Evolutionary conservation across 345 rosid genomes (phyloP).

Genomic region (Lenwebbia sp.): DNA sequence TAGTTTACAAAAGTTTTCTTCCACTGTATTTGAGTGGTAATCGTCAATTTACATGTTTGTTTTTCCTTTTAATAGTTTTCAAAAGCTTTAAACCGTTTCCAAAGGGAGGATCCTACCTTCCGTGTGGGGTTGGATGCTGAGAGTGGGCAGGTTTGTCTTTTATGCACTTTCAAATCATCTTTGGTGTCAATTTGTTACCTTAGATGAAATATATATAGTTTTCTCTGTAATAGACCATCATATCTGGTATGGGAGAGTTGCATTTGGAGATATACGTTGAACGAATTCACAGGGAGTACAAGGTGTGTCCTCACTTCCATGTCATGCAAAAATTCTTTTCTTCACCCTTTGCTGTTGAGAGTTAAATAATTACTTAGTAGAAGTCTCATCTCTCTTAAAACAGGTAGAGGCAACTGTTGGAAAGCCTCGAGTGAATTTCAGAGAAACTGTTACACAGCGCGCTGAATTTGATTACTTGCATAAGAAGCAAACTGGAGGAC

Average conservation of each 20-base stretch:
- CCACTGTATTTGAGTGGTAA: neutral
- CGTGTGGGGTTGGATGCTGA: conserved; percentile 98
- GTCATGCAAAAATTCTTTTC: neutral
- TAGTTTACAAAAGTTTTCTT: neutral
- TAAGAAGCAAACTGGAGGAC: conserved; percentile 98
- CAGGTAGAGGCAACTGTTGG: conserved; percentile 98
- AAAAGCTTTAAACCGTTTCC: conserved; percentile 93
- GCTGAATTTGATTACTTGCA: conserved; percentile 94
- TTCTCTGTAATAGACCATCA: conserved; percentile 54
- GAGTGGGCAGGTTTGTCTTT: conserved; percentile 70
- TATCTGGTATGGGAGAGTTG: conserved; percentile 99
- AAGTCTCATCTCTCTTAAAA: neutral
- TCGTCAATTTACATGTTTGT: neutral
- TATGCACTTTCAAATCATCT: neutral
- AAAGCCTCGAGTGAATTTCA: conserved; percentile 94
- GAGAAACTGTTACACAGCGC: conserved; percentile 85
- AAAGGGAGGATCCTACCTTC: conserved; percentile 96
- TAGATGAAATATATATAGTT: neutral
- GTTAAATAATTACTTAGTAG: neutral
- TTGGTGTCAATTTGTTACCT: neutral
- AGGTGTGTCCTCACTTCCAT: conserved; percentile 29
- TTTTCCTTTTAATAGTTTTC: conserved; percentile 48
- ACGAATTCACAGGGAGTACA: conserved; percentile 89
- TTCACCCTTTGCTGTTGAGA: neutral
- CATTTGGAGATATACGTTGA: conserved; percentile 96